Conservation (phyloP, 176 grass and related monocot genomes). For the Paspalum vaginatum region DNA sequence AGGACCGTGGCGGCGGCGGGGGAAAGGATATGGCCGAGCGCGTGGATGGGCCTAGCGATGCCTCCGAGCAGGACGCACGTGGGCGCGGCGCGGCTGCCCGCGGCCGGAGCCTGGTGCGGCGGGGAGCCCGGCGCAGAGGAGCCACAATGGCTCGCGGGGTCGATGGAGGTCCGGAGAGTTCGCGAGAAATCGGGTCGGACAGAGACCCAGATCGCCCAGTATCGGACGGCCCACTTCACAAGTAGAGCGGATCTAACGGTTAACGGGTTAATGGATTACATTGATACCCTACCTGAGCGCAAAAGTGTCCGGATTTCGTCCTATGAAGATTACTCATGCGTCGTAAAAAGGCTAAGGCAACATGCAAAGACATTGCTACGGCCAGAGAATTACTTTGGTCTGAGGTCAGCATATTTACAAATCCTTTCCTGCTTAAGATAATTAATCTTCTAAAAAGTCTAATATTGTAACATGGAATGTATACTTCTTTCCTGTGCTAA, state of each 20-base stretch:
- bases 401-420: neutral
- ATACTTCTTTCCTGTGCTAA: neutral
- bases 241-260: too few species aligned
- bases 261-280: too few species aligned
- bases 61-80: constrained; percentile 65
- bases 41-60: constrained; percentile 74
- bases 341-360: neutral
- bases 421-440: neutral
- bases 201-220: too few species aligned
- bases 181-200: too few species aligned
- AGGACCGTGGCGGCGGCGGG: constrained; percentile 47
- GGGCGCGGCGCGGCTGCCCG: constrained; percentile 44
- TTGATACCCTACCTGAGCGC: too few species aligned
- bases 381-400: neutral
- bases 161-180: too few species aligned
- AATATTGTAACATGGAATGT: neutral
- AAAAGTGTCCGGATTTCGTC: too few species aligned
- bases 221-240: too few species aligned
- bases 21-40: constrained; percentile 77
- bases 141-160: too few species aligned
- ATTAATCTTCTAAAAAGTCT: constrained; percentile 3
- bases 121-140: neutral
- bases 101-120: neutral
- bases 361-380: neutral
- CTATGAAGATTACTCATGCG: neutral